A percentile compares a stretch with the other conserved stretches of the same genome.
Conservation (phyloP, 2,329 filamentous ascomycete genomes). For the Cordyceps militaris region DNA sequence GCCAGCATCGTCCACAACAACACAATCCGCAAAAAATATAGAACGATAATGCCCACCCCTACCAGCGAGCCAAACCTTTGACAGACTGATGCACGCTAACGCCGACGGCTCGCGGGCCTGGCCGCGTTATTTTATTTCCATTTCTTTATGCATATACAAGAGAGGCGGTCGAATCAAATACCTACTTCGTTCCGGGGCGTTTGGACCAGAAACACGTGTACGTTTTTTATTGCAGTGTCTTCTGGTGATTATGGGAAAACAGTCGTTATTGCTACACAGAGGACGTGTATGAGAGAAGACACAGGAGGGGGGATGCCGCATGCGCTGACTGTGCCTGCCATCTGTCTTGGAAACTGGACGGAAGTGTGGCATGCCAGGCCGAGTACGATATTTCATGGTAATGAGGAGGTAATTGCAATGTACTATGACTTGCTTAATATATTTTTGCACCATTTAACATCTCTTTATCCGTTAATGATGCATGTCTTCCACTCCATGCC, state of each 20-base stretch:
- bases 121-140: background rate
- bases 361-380: background rate
- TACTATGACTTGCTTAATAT: conserved; percentile 4
- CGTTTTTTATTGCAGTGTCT: background rate
- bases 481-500: too few relatives aligned
- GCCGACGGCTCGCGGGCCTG: background rate
- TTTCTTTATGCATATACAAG: conserved; percentile 10
- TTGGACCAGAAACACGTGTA: conserved; percentile 2
- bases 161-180: conserved; percentile 9
- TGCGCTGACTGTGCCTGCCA: too few relatives aligned
- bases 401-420: conserved; percentile 12
- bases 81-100: background rate
- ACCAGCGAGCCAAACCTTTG: background rate
- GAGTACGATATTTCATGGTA: background rate
- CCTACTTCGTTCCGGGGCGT: conserved; percentile 9
- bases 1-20: background rate
- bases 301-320: background rate
- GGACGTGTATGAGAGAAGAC: background rate
- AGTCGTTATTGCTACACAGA: background rate
- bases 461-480: too few relatives aligned
- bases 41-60: conserved; percentile 5
- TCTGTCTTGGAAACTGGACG: too few relatives aligned
- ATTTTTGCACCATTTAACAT: background rate
- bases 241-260: background rate
- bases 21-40: background rate